Conservation (phyloP, 495 filamentous ascomycete genomes). For the Xylaria curta region DNA sequence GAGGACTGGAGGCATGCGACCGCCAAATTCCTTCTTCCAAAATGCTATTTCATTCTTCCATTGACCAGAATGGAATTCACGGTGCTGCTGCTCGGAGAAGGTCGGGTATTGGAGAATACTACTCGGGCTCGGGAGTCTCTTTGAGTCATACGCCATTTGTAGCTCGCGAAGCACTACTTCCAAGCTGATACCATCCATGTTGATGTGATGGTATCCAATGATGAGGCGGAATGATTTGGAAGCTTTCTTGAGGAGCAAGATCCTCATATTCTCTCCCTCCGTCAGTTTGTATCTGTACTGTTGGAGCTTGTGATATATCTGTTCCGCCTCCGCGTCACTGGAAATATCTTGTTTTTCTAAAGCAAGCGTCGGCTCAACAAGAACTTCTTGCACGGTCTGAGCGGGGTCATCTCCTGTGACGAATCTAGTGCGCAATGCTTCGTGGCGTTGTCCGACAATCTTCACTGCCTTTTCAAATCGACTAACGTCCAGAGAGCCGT, state of each 20-base stretch:
- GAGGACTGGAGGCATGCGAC: background rate
- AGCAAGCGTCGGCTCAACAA: constrained; percentile 9
- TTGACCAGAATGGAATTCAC: background rate
- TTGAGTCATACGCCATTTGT: background rate
- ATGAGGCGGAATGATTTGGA: constrained; percentile 29
- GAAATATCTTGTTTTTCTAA: constrained; percentile 23
- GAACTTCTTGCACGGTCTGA: constrained; percentile 17
- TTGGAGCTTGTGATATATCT: constrained; percentile 22
- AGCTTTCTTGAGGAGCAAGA: constrained; percentile 30
- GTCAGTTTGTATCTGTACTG: constrained; percentile 31
- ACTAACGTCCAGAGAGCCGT: constrained; percentile 33
- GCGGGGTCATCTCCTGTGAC: constrained; percentile 25
- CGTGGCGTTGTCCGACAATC: constrained; percentile 43
- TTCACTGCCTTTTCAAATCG: constrained; percentile 39
- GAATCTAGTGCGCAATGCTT: constrained; percentile 51
- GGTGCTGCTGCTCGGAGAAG: background rate
- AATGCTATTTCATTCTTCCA: background rate
- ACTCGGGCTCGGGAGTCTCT: background rate
- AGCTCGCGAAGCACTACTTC: constrained; percentile 16
- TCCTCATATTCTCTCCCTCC: constrained; percentile 27
- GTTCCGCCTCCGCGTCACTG: background rate
- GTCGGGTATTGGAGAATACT: background rate
- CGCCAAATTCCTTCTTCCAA: background rate
- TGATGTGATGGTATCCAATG: constrained; percentile 40
- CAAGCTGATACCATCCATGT: constrained; percentile 38